Evolutionary conservation across 2,329 filamentous ascomycete species (phyloP).

Genomic region (Purpureocillium lavendulum): DNA sequence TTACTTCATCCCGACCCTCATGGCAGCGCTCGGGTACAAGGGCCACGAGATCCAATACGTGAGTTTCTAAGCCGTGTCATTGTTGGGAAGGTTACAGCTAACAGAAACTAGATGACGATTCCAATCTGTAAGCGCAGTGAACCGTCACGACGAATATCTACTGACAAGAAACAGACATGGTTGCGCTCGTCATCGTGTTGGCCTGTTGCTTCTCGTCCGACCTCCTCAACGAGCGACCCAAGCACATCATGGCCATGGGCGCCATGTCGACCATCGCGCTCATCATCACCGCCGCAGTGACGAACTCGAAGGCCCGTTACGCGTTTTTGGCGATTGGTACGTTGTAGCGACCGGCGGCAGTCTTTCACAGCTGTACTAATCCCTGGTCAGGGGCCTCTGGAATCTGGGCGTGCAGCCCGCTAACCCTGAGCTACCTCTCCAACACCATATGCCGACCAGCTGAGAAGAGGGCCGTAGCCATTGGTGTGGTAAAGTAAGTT

Average conservation of each 20-base stretch:
- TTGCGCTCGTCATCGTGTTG: conserved; percentile 4
- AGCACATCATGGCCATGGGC: conserved; percentile 4
- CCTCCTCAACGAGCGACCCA: conserved; percentile 4
- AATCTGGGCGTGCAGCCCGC: conserved; percentile 5
- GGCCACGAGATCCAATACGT: conserved; percentile 5
- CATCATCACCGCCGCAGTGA: conserved; percentile 3
- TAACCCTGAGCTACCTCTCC: conserved; percentile 6
- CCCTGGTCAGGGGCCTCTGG: conserved; percentile 3
- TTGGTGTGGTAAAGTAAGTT: conserved; percentile 4
- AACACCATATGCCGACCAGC: conserved; percentile 5
- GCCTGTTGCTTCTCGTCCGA: conserved; percentile 5
- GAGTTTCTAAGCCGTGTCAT: not conserved
- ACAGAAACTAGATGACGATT: conserved; percentile 3
- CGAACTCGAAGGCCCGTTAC: conserved; percentile 3
- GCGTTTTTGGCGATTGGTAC: conserved; percentile 5
- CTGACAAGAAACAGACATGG: conserved; percentile 1
- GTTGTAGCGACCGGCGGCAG: no score
- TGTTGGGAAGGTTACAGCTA: not conserved
- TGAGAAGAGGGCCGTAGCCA: conserved; percentile 5
- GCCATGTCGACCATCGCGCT: conserved; percentile 1
- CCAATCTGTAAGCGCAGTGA: conserved; percentile 2
- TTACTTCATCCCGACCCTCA: conserved; percentile 6
- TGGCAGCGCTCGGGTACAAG: conserved; percentile 2
- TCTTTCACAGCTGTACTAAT: no score
- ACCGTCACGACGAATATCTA: no score